These are phyloP conservation scores for Trichoderma atroviride DNA, from an alignment of 2,329 filamentous ascomycete species.

Conservation along the genomic window DNA sequence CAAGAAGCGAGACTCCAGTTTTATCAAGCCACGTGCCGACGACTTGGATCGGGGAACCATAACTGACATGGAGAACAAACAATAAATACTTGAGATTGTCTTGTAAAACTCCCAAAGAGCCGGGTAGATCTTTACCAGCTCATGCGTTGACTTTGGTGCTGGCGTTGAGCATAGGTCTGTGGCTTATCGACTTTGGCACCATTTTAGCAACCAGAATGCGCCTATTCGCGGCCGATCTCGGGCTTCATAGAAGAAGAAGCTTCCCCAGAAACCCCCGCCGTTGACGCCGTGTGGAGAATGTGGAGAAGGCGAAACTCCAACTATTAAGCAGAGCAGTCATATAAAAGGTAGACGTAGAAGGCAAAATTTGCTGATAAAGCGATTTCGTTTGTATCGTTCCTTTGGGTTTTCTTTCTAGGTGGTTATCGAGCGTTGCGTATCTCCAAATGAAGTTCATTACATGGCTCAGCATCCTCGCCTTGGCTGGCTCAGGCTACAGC, in stretches of 20 bases:
- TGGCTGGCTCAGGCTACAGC: neutral
- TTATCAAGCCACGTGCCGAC: neutral
- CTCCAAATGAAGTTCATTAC: constrained; percentile 1
- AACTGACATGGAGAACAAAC: neutral
- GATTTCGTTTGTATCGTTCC: neutral
- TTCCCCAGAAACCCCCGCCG: constrained; percentile 7
- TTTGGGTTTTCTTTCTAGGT: neutral
- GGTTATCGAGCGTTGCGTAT: neutral
- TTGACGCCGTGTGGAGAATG: constrained; percentile 17
- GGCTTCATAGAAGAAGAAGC: neutral
- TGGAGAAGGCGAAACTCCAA: neutral
- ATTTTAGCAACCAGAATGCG: neutral
- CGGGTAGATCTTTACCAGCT: neutral
- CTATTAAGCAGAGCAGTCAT: neutral
- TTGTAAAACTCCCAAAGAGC: neutral
- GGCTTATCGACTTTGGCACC: neutral
- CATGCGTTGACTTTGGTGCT: neutral
- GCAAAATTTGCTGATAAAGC: neutral
- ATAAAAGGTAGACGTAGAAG: neutral
- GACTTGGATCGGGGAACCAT: neutral
- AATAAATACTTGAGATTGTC: neutral
- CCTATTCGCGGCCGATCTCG: constrained; percentile 13
- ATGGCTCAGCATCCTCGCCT: neutral
- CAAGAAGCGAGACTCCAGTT: neutral
- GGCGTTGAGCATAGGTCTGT: neutral